These are phyloP conservation scores for Saksenaea vasiformis DNA, from an alignment of 371 early-diverging fungal species.

Conservation along the genomic window DNA sequence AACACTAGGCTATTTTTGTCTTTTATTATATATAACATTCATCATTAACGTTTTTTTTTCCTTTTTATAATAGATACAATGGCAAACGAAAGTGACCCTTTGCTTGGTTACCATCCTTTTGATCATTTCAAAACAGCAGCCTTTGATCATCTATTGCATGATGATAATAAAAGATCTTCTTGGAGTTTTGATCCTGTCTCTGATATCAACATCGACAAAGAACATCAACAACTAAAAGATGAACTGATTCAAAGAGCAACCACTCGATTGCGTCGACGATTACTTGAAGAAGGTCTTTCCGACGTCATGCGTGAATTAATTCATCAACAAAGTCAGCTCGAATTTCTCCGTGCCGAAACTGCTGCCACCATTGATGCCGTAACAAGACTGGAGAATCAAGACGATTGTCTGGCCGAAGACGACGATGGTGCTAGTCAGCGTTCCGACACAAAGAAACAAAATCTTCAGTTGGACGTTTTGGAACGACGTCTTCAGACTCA, in stretches of 20 bases:
- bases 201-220: background rate
- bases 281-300: constrained; percentile 25
- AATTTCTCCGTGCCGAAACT: constrained; percentile 30
- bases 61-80: background rate
- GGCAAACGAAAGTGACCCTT: background rate
- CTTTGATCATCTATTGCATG: background rate
- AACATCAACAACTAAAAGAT: constrained; percentile 9
- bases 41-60: background rate
- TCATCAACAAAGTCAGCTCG: constrained; percentile 28
- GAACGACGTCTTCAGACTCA: constrained; percentile 30
- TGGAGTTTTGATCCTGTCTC: background rate
- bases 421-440: constrained; percentile 10
- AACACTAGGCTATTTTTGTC: background rate
- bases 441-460: constrained; percentile 12
- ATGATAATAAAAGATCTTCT: background rate
- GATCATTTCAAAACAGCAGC: background rate
- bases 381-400: constrained; percentile 16
- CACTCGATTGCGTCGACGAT: constrained; percentile 23
- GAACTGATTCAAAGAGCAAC: constrained; percentile 25
- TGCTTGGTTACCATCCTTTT: background rate
- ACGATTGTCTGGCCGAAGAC: constrained; percentile 3
- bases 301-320: constrained; percentile 29
- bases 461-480: constrained; percentile 33
- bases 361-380: constrained; percentile 34
- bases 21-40: background rate